Conservation (phyloP, 1,284 basidiomycete genomes). For the Thelephora terrestris region DNA sequence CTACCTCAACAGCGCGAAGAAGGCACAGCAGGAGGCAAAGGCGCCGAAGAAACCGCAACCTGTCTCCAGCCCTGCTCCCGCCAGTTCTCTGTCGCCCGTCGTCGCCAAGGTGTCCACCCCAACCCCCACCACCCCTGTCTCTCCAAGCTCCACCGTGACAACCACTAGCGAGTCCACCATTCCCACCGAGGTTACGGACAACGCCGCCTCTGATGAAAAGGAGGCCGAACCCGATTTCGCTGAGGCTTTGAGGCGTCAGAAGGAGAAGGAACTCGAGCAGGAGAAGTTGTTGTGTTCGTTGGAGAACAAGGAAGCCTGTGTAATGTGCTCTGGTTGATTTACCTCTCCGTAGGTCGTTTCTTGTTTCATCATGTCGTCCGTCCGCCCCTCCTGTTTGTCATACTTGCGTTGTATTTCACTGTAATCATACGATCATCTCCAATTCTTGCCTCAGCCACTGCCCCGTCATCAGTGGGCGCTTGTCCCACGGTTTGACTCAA, state of each 20-base stretch:
- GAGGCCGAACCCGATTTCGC: slow-evolving; percentile 73
- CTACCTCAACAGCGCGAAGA: slow-evolving; percentile 67
- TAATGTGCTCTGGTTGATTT: slow-evolving; percentile 71
- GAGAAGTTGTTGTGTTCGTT: slow-evolving; percentile 76
- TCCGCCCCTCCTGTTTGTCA: background rate
- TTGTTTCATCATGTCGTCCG: background rate
- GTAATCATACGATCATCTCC: too few species aligned
- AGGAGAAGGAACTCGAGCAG: slow-evolving; percentile 70
- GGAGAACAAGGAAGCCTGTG: slow-evolving; percentile 82
- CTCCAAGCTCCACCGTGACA: slow-evolving; percentile 7
- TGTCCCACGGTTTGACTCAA: too few species aligned
- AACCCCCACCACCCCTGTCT: slow-evolving; percentile 13
- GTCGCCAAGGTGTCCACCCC: background rate
- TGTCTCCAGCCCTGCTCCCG: slow-evolving; percentile 7
- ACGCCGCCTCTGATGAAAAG: slow-evolving; percentile 26
- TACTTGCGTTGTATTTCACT: too few species aligned
- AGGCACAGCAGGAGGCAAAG: slow-evolving; percentile 28
- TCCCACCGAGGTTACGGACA: slow-evolving; percentile 36
- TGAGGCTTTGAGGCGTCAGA: slow-evolving; percentile 65
- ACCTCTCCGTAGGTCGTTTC: background rate
- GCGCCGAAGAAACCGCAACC: slow-evolving; percentile 22
- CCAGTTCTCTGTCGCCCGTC: slow-evolving; percentile 13
- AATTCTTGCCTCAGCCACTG: too few species aligned
- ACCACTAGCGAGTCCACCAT: slow-evolving; percentile 12
- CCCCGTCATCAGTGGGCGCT: too few species aligned